Conservation (phyloP, 129 eudicot genomes). For the Artemisia argyi region DNA sequence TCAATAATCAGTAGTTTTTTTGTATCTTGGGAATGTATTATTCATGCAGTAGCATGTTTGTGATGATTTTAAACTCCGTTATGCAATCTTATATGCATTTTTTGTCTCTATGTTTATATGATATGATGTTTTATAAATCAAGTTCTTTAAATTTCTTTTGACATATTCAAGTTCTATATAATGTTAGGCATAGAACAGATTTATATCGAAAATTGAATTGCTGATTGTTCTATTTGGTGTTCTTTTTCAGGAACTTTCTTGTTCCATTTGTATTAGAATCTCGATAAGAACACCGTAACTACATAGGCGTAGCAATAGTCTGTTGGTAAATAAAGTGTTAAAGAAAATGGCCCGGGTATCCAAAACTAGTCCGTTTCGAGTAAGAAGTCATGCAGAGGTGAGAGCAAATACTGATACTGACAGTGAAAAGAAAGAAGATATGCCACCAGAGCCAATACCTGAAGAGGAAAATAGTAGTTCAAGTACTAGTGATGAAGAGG, state of each 20-base stretch:
- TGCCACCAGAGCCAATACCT: background rate
- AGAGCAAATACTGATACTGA: background rate
- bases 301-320: background rate
- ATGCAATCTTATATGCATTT: no score
- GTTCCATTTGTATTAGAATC: background rate
- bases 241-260: background rate
- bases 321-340: background rate
- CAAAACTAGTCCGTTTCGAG: constrained; percentile 2
- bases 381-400: background rate
- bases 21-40: no score
- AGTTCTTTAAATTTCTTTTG: no score
- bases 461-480: constrained; percentile 2
- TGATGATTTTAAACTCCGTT: no score
- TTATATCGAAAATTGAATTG: no score
- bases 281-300: background rate
- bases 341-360: constrained; percentile 15
- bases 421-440: background rate
- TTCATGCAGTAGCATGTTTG: no score
- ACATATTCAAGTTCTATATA: no score
- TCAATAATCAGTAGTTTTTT: no score
- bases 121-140: no score
- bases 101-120: no score
- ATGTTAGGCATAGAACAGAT: no score
- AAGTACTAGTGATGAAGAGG: background rate
- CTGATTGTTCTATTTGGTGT: background rate